Evolutionary conservation across 371 early-diverging fungal species (phyloP).

Genomic region (Lichtheimia ornata): DNA sequence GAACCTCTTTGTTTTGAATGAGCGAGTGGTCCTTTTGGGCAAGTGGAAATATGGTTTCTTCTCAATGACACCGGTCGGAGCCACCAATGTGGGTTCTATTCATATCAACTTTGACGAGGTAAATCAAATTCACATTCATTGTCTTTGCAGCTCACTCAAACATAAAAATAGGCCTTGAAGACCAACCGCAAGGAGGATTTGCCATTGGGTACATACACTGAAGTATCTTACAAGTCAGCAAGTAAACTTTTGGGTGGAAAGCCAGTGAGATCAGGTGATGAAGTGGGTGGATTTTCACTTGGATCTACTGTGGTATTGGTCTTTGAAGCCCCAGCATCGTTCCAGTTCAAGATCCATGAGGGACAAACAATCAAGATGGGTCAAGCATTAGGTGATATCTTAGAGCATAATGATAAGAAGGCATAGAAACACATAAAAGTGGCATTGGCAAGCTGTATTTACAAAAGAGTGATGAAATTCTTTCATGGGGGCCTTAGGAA

Average conservation of each 20-base stretch:
- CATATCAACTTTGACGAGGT: constrained; percentile 88
- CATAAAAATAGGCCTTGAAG: constrained; percentile 58
- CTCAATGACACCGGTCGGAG: constrained; percentile 95
- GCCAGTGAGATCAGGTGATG: constrained; percentile 76
- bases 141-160: no score
- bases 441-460: no score
- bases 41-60: constrained; percentile 94
- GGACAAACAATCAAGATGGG: constrained; percentile 87
- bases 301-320: constrained; percentile 97
- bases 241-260: constrained; percentile 69
- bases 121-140: constrained; percentile 3
- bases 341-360: constrained; percentile 73
- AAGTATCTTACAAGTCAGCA: constrained; percentile 69
- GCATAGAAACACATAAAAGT: no score
- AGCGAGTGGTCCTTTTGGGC: constrained; percentile 91
- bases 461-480: no score
- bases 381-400: constrained; percentile 69
- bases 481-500: no score
- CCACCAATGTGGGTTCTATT: constrained; percentile 97
- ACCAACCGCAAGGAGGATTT: constrained; percentile 69
- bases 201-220: constrained; percentile 76
- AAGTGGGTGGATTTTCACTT: constrained; percentile 93
- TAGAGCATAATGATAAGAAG: no score
- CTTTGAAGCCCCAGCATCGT: constrained; percentile 89
- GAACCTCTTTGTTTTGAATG: constrained; percentile 93